Base-by-base conservation (phyloP, 2,329 filamentous ascomycete genomes). In the Monosporascus sp. region DNA sequence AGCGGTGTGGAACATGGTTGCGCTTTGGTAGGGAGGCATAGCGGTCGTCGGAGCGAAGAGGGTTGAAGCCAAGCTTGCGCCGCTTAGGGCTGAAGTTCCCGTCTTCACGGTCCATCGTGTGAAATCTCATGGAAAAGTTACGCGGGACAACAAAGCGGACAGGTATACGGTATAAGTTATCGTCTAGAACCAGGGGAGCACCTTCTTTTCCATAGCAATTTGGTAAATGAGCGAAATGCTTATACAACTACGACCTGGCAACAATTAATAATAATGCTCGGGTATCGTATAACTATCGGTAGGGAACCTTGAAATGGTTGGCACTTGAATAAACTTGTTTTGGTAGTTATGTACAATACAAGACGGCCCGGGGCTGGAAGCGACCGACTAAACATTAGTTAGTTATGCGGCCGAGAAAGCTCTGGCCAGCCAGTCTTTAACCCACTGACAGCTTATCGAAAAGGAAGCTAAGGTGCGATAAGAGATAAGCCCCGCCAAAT, bases 41-140 rank as follows among this genome's bases (percentile, higher is more conserved):
- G 53, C 81, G 77, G 58, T 85, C 82, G 52, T 79, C 77, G 37
- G 74, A 75, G 57, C 75, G 71, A 8, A 78, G 63, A 24, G 76
- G 76, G 58, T 79, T 79, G 55, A 80, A 76, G 59, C 89, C 82
- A n/a, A 89, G 68, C 68, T 80, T 87, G 40, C 86, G 81, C 62
- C 86, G 75, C 69, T 86, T 88, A 4, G 83, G 82, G 65, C 79
- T 85, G 50, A 65, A 69, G 26, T 57, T 64, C 27, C 60, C 61
- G 37, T 64, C 61, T 50, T 65, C 64, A 38, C 66, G 64, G 57
- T 68, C 63, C 67, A 69, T 69, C 48, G 45, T 52, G 46, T 46
- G 27, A 19, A 50, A 19, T 17, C 19, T 5, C 9, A 31, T 11
- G 9, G 27, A 31, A 31, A 31, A 5, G 27, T 31, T 31, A 31